Evolutionary conservation across 2,329 filamentous ascomycete genomes (phyloP).

Genomic region (Colletotrichum horii): DNA sequence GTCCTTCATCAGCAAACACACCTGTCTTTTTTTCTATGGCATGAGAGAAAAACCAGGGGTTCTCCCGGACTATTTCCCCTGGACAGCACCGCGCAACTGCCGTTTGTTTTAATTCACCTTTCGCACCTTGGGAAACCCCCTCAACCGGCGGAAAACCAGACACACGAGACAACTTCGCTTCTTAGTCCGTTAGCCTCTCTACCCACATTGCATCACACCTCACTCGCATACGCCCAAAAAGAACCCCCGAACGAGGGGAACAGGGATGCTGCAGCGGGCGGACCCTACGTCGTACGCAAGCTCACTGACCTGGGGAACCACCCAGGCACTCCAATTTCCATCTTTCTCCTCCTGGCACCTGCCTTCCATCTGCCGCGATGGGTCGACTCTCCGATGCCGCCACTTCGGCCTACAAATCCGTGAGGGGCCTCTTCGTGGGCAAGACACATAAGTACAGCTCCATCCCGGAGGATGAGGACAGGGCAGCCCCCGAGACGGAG

Average conservation of each 20-base stretch:
- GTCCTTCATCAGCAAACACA: not conserved
- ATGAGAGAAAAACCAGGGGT: not conserved
- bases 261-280: not conserved
- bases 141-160: not conserved
- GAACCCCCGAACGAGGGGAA: not conserved
- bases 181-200: not conserved
- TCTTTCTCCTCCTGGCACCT: not conserved
- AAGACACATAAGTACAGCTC: slow-evolving; percentile 33
- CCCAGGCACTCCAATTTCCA: not conserved
- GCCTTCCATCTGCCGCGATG: not conserved
- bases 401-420: slow-evolving; percentile 15
- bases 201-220: not conserved
- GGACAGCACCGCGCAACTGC: not conserved
- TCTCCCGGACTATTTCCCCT: not conserved
- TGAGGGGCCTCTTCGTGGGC: slow-evolving; percentile 22
- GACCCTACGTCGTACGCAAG: not conserved
- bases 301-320: slow-evolving; percentile 1
- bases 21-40: not conserved
- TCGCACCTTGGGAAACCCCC: not conserved
- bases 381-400: slow-evolving; percentile 12
- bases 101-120: not conserved
- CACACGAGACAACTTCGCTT: not conserved
- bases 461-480: slow-evolving; percentile 24
- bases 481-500: slow-evolving; percentile 12
- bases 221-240: not conserved